Percentiles rank a stretch among this genome's conserved stretches.
Evolutionary conservation across 75 land plant genomes (phyloP).

Genomic region (Sequoiadendron giganteum): DNA sequence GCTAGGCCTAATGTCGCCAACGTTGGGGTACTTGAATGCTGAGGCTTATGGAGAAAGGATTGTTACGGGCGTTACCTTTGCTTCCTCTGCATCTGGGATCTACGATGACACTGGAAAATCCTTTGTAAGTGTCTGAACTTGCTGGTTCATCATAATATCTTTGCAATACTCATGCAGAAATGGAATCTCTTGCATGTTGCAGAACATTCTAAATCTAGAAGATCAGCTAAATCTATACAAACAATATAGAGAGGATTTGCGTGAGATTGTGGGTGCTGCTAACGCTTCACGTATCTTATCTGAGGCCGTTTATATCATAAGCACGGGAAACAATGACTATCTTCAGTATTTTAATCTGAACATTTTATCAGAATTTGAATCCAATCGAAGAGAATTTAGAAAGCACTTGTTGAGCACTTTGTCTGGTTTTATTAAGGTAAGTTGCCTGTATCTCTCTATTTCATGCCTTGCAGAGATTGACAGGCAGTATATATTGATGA

Average conservation of each 20-base stretch:
- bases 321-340: conserved; percentile 13
- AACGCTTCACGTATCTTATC: conserved; percentile 7
- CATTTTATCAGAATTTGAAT: not conserved
- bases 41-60: not conserved
- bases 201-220: not conserved
- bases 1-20: not conserved
- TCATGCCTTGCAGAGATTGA: no score
- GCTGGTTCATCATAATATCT: no score
- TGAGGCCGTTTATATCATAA: conserved; percentile 1
- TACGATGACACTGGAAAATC: not conserved
- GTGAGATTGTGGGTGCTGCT: not conserved
- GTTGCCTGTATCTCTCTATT: not conserved
- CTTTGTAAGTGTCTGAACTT: not conserved
- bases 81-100: not conserved
- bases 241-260: not conserved
- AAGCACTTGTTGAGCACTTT: conserved; percentile 3
- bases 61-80: not conserved
- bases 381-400: not conserved
- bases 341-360: not conserved
- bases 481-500: no score
- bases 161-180: not conserved
- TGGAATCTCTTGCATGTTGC: not conserved
- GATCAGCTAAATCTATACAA: conserved; percentile 4
- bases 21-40: not conserved
- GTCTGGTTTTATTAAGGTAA: conserved; percentile 38